Evolutionary conservation across 495 filamentous ascomycete species (phyloP).

Genomic region (Astrothelium subdiscretum): DNA sequence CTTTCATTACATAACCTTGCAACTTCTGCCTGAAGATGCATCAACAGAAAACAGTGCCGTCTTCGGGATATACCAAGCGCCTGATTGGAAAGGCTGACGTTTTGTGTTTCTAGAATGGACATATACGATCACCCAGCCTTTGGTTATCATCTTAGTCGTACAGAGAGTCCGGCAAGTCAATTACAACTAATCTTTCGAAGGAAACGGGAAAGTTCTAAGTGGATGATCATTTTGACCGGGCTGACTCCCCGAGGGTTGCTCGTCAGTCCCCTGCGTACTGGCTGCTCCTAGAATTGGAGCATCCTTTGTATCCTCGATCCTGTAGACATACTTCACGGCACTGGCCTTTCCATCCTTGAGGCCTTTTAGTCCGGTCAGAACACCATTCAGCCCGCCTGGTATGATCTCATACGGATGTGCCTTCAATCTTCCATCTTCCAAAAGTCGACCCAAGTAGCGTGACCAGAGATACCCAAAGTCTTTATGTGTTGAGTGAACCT

Average conservation of each 20-base stretch:
- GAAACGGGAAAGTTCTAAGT: conserved; percentile 1
- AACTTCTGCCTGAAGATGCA: too few species aligned
- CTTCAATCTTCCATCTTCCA: conserved; percentile 50
- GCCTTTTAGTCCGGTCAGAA: conserved; percentile 19
- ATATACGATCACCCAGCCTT: too few species aligned
- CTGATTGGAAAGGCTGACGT: too few species aligned
- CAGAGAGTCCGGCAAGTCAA: not conserved
- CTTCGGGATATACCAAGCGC: too few species aligned
- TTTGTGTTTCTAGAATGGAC: too few species aligned
- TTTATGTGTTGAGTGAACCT: not conserved
- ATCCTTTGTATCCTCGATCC: conserved; percentile 2
- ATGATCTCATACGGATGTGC: conserved; percentile 51
- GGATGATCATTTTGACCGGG: not conserved
- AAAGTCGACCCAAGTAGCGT: conserved; percentile 38
- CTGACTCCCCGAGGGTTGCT: not conserved
- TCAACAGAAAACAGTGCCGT: too few species aligned
- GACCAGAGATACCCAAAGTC: conserved; percentile 35
- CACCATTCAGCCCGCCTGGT: conserved; percentile 45
- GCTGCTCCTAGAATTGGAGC: not conserved
- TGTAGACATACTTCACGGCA: conserved; percentile 6
- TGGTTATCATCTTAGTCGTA: too few species aligned
- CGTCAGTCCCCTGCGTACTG: not conserved
- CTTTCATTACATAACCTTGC: too few species aligned
- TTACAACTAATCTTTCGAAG: not conserved
- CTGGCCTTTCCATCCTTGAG: conserved; percentile 3